Conservation (phyloP, 371 early-diverging fungal species). For the Umbelopsis sp. region DNA sequence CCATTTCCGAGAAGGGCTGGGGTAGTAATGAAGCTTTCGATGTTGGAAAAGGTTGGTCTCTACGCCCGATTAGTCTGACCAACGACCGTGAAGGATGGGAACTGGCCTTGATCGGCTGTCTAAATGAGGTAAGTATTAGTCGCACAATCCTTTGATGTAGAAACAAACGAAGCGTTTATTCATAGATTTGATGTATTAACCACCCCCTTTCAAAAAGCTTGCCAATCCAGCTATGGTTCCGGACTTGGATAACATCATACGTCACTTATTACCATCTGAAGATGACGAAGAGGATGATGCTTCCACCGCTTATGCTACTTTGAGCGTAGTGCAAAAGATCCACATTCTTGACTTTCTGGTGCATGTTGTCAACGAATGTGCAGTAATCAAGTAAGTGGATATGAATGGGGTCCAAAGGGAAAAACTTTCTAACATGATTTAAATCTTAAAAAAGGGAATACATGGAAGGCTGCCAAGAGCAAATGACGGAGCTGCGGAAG, state of each 20-base stretch:
- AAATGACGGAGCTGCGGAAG: conserved; percentile 53
- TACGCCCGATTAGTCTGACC: conserved; percentile 30
- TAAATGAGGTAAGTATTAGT: conserved; percentile 41
- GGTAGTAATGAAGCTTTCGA: conserved; percentile 35
- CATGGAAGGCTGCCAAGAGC: conserved; percentile 65
- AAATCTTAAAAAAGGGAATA: conserved; percentile 43
- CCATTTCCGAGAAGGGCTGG: conserved; percentile 30
- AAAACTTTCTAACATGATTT: background rate
- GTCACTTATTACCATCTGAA: conserved; percentile 46
- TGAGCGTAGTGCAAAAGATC: conserved; percentile 54
- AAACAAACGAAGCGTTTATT: background rate
- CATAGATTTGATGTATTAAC: background rate
- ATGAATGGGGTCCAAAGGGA: too few species aligned
- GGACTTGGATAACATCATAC: conserved; percentile 55
- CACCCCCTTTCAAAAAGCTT: conserved; percentile 29
- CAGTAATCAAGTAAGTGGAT: conserved; percentile 41
- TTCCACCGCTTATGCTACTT: conserved; percentile 43
- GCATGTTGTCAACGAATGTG: conserved; percentile 51
- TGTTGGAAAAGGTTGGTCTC: conserved; percentile 41
- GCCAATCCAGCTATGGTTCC: conserved; percentile 47
- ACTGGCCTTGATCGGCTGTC: conserved; percentile 48
- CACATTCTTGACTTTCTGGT: conserved; percentile 53
- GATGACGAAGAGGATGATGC: conserved; percentile 49
- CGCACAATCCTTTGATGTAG: background rate
- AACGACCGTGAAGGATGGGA: conserved; percentile 52